A percentile compares a stretch with the other conserved stretches of the same genome.
These are phyloP conservation scores for Mycena pura DNA, from an alignment of 768 basidiomycete species.

Conservation along the genomic window DNA sequence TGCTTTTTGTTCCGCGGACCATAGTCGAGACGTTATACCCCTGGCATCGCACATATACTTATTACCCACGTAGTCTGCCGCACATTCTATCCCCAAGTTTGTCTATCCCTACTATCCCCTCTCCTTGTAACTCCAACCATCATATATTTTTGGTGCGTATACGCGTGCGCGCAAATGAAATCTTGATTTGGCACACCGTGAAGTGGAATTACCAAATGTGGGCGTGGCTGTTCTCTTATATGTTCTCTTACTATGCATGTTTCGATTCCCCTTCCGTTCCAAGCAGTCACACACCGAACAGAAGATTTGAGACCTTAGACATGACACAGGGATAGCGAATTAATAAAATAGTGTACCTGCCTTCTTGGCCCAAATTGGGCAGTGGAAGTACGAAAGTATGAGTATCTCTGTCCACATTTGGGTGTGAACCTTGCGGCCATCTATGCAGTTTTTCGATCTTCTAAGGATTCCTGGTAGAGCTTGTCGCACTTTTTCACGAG, in stretches of 20 bases:
- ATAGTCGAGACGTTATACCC: slow-evolving; percentile 5
- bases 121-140: slow-evolving; percentile 1
- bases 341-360: no score
- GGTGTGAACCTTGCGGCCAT: no score
- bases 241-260: background rate
- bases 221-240: background rate
- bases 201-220: no score
- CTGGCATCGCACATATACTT: slow-evolving; percentile 15
- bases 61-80: slow-evolving; percentile 1
- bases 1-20: background rate
- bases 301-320: no score
- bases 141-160: background rate
- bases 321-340: no score
- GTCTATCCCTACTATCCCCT: slow-evolving; percentile 2
- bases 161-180: slow-evolving; percentile 8
- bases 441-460: background rate
- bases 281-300: no score
- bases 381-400: no score
- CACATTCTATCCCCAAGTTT: background rate
- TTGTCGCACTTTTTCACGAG: slow-evolving; percentile 11
- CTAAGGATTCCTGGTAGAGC: slow-evolving; percentile 5
- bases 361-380: no score
- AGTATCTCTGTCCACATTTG: no score
- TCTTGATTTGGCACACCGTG: background rate
- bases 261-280: no score